These are phyloP conservation scores for Hevea brasiliensis DNA, from an alignment of 345 rosid genomes.

Conservation along the genomic window DNA sequence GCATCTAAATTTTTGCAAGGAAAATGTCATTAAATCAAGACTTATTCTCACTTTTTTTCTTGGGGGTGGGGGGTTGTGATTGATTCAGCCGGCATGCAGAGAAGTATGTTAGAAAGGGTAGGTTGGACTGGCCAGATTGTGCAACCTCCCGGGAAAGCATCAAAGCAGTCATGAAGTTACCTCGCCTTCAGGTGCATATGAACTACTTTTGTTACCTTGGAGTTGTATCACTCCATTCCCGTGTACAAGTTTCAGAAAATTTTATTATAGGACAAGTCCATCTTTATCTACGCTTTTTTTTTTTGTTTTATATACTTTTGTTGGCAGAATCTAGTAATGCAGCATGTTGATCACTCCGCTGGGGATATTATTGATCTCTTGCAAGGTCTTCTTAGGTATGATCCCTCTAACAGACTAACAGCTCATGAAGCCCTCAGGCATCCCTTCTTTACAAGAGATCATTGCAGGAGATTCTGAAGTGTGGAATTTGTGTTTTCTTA, in stretches of 20 bases:
- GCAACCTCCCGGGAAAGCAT: constrained; percentile 68
- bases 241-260: not conserved
- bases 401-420: constrained; percentile 49
- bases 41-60: not conserved
- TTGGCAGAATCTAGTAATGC: constrained; percentile 65
- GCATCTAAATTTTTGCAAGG: not conserved
- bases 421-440: constrained; percentile 64
- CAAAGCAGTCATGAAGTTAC: constrained; percentile 55
- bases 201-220: not conserved
- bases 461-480: constrained; percentile 39
- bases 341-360: constrained; percentile 70
- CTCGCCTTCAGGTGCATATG: constrained; percentile 56
- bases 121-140: constrained; percentile 69
- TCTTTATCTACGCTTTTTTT: not conserved
- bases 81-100: constrained; percentile 57
- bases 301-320: not conserved
- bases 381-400: constrained; percentile 62
- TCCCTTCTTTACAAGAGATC: constrained; percentile 55
- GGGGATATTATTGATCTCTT: constrained; percentile 60
- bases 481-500: not conserved
- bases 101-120: constrained; percentile 57
- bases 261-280: not conserved
- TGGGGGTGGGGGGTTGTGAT: constrained; percentile 2
- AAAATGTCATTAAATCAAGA: not conserved
- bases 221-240: not conserved